Percentiles rank a stretch among this genome's conserved stretches.
phyloP scores from a whole-genome alignment of 176 grass and related monocot species.

The Aegilops bicornis region DNA sequence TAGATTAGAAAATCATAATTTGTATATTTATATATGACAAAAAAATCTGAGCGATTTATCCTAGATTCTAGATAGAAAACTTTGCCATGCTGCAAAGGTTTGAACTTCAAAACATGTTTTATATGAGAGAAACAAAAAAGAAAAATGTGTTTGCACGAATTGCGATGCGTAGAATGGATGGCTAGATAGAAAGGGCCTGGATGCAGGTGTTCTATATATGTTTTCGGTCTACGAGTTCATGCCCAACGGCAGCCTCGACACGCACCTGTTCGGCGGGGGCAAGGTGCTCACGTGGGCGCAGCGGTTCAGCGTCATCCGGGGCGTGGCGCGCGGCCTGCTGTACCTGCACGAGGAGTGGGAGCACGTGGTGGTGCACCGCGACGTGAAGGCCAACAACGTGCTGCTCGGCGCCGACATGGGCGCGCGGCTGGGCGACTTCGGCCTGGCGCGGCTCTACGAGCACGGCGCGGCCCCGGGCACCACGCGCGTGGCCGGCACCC shows the following conservation, averaged over 20 bases:
- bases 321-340: slow-evolving; percentile 38
- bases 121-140: too few species aligned
- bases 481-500: slow-evolving; percentile 43
- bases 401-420: slow-evolving; percentile 38
- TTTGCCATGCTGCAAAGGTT: too few species aligned
- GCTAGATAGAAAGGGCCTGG: too few species aligned
- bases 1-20: too few species aligned
- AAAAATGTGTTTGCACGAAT: too few species aligned
- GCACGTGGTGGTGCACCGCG: slow-evolving; percentile 56
- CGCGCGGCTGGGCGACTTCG: slow-evolving; percentile 45
- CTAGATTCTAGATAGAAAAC: too few species aligned
- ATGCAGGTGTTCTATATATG: too few species aligned
- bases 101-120: too few species aligned
- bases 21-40: too few species aligned
- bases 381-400: slow-evolving; percentile 63
- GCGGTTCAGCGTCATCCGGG: slow-evolving; percentile 33
- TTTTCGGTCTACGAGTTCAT: slow-evolving; percentile 99
- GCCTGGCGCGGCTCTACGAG: slow-evolving; percentile 44
- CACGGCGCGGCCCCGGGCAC: slow-evolving; percentile 42
- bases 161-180: too few species aligned
- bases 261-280: slow-evolving; percentile 30
- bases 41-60: too few species aligned
- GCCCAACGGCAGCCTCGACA: slow-evolving; percentile 83
- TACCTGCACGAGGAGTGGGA: slow-evolving; percentile 69
- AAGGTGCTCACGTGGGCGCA: slow-evolving; percentile 28